Evolutionary conservation across 192 early-diverging fungal species (phyloP).

Genomic region (Mortierella antarctica): DNA sequence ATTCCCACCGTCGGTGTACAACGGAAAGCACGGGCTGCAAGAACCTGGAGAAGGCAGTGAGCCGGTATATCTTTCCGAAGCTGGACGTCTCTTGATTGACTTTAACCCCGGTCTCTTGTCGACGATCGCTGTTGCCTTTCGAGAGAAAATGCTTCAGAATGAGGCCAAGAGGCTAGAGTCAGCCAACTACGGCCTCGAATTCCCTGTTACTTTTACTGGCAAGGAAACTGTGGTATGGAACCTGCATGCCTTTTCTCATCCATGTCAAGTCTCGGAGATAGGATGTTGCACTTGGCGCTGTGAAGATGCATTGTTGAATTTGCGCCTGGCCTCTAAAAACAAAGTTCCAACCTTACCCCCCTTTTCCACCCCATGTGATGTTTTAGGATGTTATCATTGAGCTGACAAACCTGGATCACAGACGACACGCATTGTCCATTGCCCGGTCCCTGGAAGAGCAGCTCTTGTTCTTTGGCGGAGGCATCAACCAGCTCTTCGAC

Average conservation of each 20-base stretch:
- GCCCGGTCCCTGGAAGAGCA: slow-evolving; percentile 84
- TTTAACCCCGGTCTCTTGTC: slow-evolving; percentile 46
- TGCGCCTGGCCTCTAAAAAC: too few relatives aligned
- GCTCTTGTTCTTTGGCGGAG: slow-evolving; percentile 83
- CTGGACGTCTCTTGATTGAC: slow-evolving; percentile 22
- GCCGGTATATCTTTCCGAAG: slow-evolving; percentile 22
- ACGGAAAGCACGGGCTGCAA: not conserved
- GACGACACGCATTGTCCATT: slow-evolving; percentile 78
- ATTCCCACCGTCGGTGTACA: slow-evolving; percentile 31
- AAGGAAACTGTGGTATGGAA: slow-evolving; percentile 75
- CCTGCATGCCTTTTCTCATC: not conserved
- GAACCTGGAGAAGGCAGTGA: slow-evolving; percentile 3
- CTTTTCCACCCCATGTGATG: slow-evolving; percentile 1
- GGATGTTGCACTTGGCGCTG: not conserved
- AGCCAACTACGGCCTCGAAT: slow-evolving; percentile 72
- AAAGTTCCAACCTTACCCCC: not conserved
- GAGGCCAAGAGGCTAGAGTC: slow-evolving; percentile 44
- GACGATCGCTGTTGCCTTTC: slow-evolving; percentile 47
- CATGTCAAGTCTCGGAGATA: not conserved
- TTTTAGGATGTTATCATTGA: slow-evolving; percentile 67
- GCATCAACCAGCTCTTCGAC: slow-evolving; percentile 76
- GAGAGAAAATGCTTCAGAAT: slow-evolving; percentile 46
- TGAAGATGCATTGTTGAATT: not conserved
- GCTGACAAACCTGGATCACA: slow-evolving; percentile 75
- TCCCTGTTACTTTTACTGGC: slow-evolving; percentile 80